Evolutionary conservation across 108 stramenopile genomes (phyloP), one percentile per base, ranked within the genome.

Genomic region (Cyclotella baltica): DNA sequence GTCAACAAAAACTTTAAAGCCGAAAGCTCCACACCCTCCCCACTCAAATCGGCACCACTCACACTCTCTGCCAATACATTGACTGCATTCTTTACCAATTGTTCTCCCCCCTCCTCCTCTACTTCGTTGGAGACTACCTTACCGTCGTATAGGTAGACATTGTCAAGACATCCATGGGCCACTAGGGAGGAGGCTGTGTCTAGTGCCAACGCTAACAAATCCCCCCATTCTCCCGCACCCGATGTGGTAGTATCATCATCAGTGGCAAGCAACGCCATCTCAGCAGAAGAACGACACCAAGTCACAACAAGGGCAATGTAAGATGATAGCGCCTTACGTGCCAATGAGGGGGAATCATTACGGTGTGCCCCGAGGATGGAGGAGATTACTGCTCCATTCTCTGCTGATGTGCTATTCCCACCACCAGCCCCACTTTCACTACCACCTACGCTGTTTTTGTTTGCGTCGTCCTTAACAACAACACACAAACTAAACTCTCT

Each of bases 91-190:
- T 77, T 77, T 16, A 76, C 40, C 9, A 82, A n/a, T n/a, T n/a
- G 48, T 18, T 77, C 56, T 22, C 76, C 70, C 10, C 70, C 68
- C 52, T 62, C 68, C 15, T 31, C 59, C 6, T 75, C 57, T 0
- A 28, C 31, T 30, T 40, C 53, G 58, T n/a, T n/a, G n/a, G n/a
- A n/a, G n/a, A 71, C 76, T 38, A 75, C 34, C 23, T 79, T 61
- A 36, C 72, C 51, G 46, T 59, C 83, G 40, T 64, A 62, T 6
- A 86, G 37, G 46, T 72, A 75, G 38, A 94, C 86, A 35, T 78
- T 89, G 85, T 92, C 93, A 67, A 92, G 77, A 83, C 92, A 91
- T 15, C 91, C 92, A 72, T 92, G 90, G 16, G 93, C 86, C 33
- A 95, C 90, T 50, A 95, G 69, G 16, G 75, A 77, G 16, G 79